phyloP scores from a whole-genome alignment of 257 asterid species.

The Scutellaria barbata region DNA sequence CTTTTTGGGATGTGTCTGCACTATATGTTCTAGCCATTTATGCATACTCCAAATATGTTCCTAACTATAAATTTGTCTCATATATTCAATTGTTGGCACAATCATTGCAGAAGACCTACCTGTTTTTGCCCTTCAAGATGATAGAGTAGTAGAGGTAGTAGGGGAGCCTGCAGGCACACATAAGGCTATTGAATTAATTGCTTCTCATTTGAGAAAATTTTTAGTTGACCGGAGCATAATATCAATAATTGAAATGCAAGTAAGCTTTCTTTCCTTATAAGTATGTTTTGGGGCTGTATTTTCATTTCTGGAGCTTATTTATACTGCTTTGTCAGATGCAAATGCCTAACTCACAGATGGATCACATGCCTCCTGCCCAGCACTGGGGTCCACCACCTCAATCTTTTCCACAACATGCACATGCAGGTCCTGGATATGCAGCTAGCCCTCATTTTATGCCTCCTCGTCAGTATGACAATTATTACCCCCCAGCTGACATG shows the following conservation, averaged over 20 bases:
- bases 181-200: slow-evolving; percentile 82
- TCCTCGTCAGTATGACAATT: slow-evolving; percentile 74
- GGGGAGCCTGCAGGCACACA: slow-evolving; percentile 84
- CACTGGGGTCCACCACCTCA: slow-evolving; percentile 90
- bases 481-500: slow-evolving; percentile 69
- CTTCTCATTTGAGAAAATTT: slow-evolving; percentile 83
- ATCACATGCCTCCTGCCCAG: slow-evolving; percentile 73
- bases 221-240: slow-evolving; percentile 90
- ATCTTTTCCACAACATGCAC: slow-evolving; percentile 59
- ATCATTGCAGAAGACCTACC: slow-evolving; percentile 81
- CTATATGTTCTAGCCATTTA: background rate
- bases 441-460: slow-evolving; percentile 67
- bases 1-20: background rate
- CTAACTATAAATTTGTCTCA: slow-evolving; percentile 26
- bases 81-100: slow-evolving; percentile 27
- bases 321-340: slow-evolving; percentile 45
- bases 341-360: slow-evolving; percentile 62
- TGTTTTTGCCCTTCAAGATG: slow-evolving; percentile 79
- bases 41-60: background rate
- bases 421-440: slow-evolving; percentile 72
- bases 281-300: slow-evolving; percentile 1
- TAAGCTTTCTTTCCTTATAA: slow-evolving; percentile 51
- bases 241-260: slow-evolving; percentile 78
- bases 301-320: slow-evolving; percentile 4
- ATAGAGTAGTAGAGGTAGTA: slow-evolving; percentile 89